phyloP scores from a whole-genome alignment of 768 basidiomycete species.

The Clavulina sp. region DNA sequence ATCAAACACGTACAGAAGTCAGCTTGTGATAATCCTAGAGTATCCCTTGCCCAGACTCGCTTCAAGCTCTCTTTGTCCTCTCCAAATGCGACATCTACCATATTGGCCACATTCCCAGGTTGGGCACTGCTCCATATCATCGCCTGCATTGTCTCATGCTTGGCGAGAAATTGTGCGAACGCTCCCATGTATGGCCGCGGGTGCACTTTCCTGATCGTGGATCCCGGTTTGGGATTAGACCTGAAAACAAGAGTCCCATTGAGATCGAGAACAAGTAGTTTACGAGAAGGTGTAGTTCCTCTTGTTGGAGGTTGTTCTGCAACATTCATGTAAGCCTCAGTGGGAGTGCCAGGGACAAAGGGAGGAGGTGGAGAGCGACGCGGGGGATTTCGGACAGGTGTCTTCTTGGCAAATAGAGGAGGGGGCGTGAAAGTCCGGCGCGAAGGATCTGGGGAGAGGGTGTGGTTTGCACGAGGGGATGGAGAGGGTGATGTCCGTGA shows the following conservation, averaged over 20 bases:
- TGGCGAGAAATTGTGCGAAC: conserved; percentile 38
- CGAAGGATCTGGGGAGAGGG: too few species aligned
- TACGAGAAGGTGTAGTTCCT: background rate
- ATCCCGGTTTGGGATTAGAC: background rate
- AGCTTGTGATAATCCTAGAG: conserved; percentile 40
- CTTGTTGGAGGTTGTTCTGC: background rate
- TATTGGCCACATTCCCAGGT: conserved; percentile 56
- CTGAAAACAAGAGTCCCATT: conserved; percentile 9
- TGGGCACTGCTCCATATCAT: conserved; percentile 87
- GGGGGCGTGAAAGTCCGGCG: too few species aligned
- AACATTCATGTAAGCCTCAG: background rate
- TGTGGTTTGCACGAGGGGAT: too few species aligned
- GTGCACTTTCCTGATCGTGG: conserved; percentile 18
- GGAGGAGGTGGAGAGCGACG: background rate
- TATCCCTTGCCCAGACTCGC: conserved; percentile 63
- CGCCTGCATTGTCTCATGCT: conserved; percentile 56
- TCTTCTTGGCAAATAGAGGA: too few species aligned
- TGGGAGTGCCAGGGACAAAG: background rate
- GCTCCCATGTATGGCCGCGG: conserved; percentile 48
- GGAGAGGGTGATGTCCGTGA: too few species aligned
- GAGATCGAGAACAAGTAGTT: conserved; percentile 10
- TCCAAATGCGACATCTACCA: conserved; percentile 50
- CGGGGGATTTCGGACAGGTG: too few species aligned
- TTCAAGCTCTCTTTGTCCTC: conserved; percentile 18
- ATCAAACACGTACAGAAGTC: conserved; percentile 46